These are phyloP conservation scores for Neurospora sp. DNA, from an alignment of 495 filamentous ascomycete species.

Conservation along the genomic window DNA sequence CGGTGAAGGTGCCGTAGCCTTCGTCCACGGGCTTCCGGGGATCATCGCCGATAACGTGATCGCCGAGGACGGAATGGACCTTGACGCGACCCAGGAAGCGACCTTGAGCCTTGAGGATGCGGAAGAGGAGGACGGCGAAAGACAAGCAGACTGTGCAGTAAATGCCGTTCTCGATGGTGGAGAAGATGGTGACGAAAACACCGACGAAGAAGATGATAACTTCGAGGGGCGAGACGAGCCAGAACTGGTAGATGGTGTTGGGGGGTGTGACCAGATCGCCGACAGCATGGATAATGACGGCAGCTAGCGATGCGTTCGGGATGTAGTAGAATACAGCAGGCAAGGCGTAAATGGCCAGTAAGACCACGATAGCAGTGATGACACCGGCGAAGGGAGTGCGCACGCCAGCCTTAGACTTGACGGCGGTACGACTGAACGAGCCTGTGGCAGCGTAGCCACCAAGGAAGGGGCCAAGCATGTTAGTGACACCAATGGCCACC, in stretches of 20 bases:
- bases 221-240: slow-evolving; percentile 83
- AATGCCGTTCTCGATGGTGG: slow-evolving; percentile 82
- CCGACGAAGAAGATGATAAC: slow-evolving; percentile 90
- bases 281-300: slow-evolving; percentile 95
- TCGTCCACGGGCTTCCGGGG: slow-evolving; percentile 13
- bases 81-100: slow-evolving; percentile 83
- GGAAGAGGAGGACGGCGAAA: slow-evolving; percentile 69
- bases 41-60: slow-evolving; percentile 59
- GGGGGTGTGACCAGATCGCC: slow-evolving; percentile 91
- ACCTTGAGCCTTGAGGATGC: slow-evolving; percentile 74
- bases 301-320: slow-evolving; percentile 72
- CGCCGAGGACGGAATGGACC: slow-evolving; percentile 81
- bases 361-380: slow-evolving; percentile 79
- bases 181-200: slow-evolving; percentile 83
- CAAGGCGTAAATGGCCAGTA: slow-evolving; percentile 90
- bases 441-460: slow-evolving; percentile 92
- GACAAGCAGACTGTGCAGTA: slow-evolving; percentile 76
- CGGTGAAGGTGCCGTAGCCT: slow-evolving; percentile 40
- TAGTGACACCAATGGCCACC: slow-evolving; percentile 87
- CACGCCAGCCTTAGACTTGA: slow-evolving; percentile 96
- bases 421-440: slow-evolving; percentile 94
- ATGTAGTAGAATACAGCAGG: slow-evolving; percentile 94
- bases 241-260: slow-evolving; percentile 92
- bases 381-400: slow-evolving; percentile 86
- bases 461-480: slow-evolving; percentile 86